Percentiles rank a stretch among this genome's conserved stretches.
Conservation (phyloP, 1,284 basidiomycete species). For the Athelia psychrophila region DNA sequence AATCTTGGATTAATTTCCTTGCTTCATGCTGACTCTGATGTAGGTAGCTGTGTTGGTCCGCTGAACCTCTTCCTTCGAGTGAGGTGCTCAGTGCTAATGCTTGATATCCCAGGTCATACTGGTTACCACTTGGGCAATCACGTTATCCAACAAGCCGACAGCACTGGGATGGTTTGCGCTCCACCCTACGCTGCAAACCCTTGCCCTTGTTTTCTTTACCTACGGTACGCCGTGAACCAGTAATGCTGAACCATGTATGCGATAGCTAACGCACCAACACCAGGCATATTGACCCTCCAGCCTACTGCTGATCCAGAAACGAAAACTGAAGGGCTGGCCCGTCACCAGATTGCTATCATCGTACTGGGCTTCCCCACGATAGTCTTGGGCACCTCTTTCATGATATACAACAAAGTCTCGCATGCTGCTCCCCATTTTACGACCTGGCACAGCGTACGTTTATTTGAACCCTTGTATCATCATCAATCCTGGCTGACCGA, state of each 20-base stretch:
- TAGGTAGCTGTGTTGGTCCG: slow-evolving; percentile 21
- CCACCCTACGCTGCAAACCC: slow-evolving; percentile 61
- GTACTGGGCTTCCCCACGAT: slow-evolving; percentile 52
- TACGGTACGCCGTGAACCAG: slow-evolving; percentile 42
- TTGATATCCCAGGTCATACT: slow-evolving; percentile 41
- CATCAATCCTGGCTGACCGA: slow-evolving; percentile 1
- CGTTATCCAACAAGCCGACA: slow-evolving; percentile 47
- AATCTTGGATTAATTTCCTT: slow-evolving; percentile 3
- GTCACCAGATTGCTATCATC: slow-evolving; percentile 62
- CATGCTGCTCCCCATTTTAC: slow-evolving; percentile 50
- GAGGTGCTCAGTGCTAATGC: neutral
- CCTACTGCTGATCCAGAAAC: slow-evolving; percentile 64
- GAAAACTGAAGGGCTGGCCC: slow-evolving; percentile 59
- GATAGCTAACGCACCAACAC: neutral
- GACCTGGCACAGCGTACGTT: slow-evolving; percentile 66
- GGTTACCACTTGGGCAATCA: slow-evolving; percentile 48
- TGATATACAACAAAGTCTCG: slow-evolving; percentile 53
- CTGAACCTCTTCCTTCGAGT: neutral
- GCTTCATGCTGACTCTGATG: neutral
- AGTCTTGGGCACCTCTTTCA: slow-evolving; percentile 48
- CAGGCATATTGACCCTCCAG: slow-evolving; percentile 74
- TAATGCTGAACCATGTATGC: neutral
- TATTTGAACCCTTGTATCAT: neutral
- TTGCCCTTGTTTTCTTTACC: slow-evolving; percentile 51
- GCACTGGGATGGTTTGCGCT: slow-evolving; percentile 58